Evolutionary conservation across 495 filamentous ascomycete genomes (phyloP).

Genomic region (Penicillium desertorum): DNA sequence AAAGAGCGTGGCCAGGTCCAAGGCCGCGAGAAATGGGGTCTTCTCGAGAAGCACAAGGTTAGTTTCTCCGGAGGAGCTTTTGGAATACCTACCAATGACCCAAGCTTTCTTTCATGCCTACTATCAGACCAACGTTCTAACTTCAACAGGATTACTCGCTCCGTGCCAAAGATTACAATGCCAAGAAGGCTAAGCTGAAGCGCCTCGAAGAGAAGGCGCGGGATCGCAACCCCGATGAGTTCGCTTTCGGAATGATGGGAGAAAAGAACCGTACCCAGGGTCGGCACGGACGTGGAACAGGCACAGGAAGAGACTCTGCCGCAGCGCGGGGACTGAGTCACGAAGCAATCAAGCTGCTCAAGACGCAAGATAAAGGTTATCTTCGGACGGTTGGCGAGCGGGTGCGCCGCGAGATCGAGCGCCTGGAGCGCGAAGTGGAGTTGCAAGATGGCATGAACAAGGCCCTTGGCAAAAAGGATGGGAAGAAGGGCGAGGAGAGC

Average conservation of each 20-base stretch:
- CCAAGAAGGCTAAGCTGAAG: slow-evolving; percentile 77
- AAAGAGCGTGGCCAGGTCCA: slow-evolving; percentile 83
- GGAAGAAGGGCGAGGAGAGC: slow-evolving; percentile 25
- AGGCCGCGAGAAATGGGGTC: slow-evolving; percentile 77
- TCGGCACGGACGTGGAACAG: slow-evolving; percentile 53
- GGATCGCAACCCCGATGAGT: slow-evolving; percentile 94
- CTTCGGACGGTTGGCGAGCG: slow-evolving; percentile 65
- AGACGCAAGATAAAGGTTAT: slow-evolving; percentile 95
- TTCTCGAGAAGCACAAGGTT: slow-evolving; percentile 88
- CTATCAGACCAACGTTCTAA: slow-evolving; percentile 21
- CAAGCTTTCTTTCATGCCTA: neutral
- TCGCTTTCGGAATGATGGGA: slow-evolving; percentile 87
- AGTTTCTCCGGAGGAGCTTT: neutral
- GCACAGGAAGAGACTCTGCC: slow-evolving; percentile 43
- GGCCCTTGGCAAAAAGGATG: slow-evolving; percentile 29
- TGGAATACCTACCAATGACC: neutral
- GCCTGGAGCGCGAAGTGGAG: slow-evolving; percentile 54
- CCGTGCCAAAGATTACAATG: slow-evolving; percentile 83
- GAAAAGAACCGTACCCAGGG: slow-evolving; percentile 51
- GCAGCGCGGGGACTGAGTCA: slow-evolving; percentile 47
- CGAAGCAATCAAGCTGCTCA: slow-evolving; percentile 80
- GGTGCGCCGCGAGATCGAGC: slow-evolving; percentile 59
- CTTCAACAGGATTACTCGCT: slow-evolving; percentile 77
- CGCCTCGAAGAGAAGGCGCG: slow-evolving; percentile 76
- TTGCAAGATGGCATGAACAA: slow-evolving; percentile 40